Evolutionary conservation across 768 basidiomycete species (phyloP).

Genomic region (Mycena epipterygia): DNA sequence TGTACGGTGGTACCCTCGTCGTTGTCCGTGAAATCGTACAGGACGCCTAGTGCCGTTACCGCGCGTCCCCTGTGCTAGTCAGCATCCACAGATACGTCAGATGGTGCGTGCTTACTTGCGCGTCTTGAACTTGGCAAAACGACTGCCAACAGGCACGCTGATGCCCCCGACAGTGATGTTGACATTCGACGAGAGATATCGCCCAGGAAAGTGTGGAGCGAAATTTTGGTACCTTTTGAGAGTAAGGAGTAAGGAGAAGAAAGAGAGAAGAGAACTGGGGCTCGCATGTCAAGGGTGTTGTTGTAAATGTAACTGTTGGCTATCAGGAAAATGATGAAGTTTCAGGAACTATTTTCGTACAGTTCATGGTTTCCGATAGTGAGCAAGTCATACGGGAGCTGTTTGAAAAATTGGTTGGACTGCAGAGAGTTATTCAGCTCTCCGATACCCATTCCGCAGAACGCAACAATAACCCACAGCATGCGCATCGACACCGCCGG

Average conservation of each 20-base stretch:
- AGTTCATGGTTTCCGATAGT: conserved; percentile 83
- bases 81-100: background rate
- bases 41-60: conserved; percentile 85
- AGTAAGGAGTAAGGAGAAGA: too few relatives aligned
- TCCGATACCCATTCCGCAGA: background rate
- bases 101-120: conserved; percentile 61
- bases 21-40: conserved; percentile 84
- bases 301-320: too few relatives aligned
- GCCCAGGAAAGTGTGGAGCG: conserved; percentile 29
- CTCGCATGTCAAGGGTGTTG: conserved; percentile 25
- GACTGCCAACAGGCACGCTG: conserved; percentile 57
- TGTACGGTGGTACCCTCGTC: conserved; percentile 82
- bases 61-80: conserved; percentile 63
- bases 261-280: too few relatives aligned
- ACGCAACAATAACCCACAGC: conserved; percentile 35
- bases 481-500: conserved; percentile 81
- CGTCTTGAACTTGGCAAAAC: conserved; percentile 82
- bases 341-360: too few relatives aligned
- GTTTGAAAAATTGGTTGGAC: conserved; percentile 40
- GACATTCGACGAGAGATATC: conserved; percentile 79
- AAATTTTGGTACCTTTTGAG: conserved; percentile 35
- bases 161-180: conserved; percentile 78
- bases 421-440: background rate
- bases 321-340: too few relatives aligned
- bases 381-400: conserved; percentile 86